phyloP scores from a whole-genome alignment of 257 asterid genomes.

The Phtheirospermum japonicum region DNA sequence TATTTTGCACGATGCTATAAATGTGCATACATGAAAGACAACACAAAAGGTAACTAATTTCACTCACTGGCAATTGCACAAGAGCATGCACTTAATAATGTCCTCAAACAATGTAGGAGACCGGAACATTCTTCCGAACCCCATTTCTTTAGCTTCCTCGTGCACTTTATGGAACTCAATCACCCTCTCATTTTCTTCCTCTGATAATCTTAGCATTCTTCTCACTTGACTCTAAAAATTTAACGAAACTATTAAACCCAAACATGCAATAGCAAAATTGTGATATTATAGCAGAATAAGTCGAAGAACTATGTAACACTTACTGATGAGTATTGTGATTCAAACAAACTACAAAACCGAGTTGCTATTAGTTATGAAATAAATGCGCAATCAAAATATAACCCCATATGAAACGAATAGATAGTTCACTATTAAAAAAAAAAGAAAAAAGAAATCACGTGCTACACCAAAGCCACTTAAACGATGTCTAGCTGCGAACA shows the following conservation, averaged over 20 bases:
- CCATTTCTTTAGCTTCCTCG: slow-evolving; percentile 50
- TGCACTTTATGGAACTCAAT: slow-evolving; percentile 57
- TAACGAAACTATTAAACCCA: slow-evolving; percentile 14
- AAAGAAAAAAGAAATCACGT: too few relatives aligned
- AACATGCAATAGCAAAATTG: too few relatives aligned
- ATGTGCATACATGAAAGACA: background rate
- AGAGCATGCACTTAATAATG: slow-evolving; percentile 79
- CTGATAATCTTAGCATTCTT: slow-evolving; percentile 73
- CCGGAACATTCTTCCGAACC: slow-evolving; percentile 74
- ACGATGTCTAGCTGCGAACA: too few relatives aligned
- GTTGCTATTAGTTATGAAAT: too few relatives aligned
- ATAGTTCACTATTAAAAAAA: too few relatives aligned
- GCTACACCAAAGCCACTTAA: too few relatives aligned
- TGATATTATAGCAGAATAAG: too few relatives aligned
- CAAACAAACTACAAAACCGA: slow-evolving; percentile 11
- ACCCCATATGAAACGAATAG: too few relatives aligned
- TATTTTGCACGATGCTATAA: background rate
- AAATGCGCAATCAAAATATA: too few relatives aligned
- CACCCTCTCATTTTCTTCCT: slow-evolving; percentile 52
- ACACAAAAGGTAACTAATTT: background rate
- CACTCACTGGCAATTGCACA: slow-evolving; percentile 97
- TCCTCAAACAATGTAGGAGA: slow-evolving; percentile 94
- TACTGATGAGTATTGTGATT: slow-evolving; percentile 11
- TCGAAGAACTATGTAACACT: background rate
- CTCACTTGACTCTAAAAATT: slow-evolving; percentile 63